Conservation (phyloP, 768 basidiomycete species). For the Lactarius tabidus region DNA sequence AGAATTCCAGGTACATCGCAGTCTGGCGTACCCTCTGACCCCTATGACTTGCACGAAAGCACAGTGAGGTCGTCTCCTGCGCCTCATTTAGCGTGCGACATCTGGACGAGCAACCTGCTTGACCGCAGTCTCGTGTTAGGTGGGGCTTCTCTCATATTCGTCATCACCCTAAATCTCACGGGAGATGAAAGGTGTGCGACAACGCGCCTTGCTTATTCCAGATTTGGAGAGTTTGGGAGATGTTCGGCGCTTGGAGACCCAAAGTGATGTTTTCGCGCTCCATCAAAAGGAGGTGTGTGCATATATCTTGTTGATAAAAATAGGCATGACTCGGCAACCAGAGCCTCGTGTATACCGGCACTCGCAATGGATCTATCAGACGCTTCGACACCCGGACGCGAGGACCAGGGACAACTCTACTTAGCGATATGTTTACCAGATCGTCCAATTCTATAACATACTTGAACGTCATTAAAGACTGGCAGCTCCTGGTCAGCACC, state of each 20-base stretch:
- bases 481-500: conserved; percentile 53
- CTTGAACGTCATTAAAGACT: conserved; percentile 46
- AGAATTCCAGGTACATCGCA: background rate
- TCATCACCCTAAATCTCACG: conserved; percentile 8
- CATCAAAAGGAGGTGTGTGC: conserved; percentile 45
- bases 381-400: conserved; percentile 48
- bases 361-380: conserved; percentile 55
- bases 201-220: conserved; percentile 47
- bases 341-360: conserved; percentile 25
- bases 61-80: conserved; percentile 7
- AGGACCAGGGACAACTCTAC: conserved; percentile 37
- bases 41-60: conserved; percentile 1
- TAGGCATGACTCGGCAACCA: conserved; percentile 3
- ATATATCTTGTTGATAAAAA: background rate
- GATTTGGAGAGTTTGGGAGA: conserved; percentile 43
- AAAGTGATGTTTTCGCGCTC: conserved; percentile 64
- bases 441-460: conserved; percentile 49
- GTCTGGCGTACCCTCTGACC: background rate
- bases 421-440: conserved; percentile 35
- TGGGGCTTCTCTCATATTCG: conserved; percentile 28
- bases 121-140: conserved; percentile 51
- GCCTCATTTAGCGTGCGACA: conserved; percentile 40
- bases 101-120: conserved; percentile 52
- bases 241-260: conserved; percentile 43
- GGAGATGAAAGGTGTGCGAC: conserved; percentile 44